Evolutionary conservation across 495 filamentous ascomycete species (phyloP).

Genomic region (Massariosphaeria phaeospora): DNA sequence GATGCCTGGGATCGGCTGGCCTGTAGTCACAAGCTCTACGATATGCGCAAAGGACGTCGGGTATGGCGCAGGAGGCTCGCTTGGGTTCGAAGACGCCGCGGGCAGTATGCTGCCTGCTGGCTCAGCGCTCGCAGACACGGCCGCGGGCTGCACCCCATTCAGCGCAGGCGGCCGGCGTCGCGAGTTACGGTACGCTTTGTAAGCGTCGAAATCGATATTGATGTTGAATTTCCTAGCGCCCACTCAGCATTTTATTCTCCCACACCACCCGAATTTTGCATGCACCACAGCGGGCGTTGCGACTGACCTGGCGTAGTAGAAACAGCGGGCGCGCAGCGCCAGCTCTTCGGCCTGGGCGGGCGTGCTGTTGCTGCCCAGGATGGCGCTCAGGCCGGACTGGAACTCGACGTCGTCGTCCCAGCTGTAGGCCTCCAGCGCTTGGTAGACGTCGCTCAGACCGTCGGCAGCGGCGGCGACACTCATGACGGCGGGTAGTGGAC

Average conservation of each 20-base stretch:
- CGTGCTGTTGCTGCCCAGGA: constrained; percentile 43
- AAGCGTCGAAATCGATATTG: constrained; percentile 41
- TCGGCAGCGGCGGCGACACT: constrained; percentile 1
- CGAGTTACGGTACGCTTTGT: constrained; percentile 38
- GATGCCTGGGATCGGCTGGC: constrained; percentile 83
- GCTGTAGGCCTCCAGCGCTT: constrained; percentile 48
- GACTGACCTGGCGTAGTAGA: constrained; percentile 41
- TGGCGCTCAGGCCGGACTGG: constrained; percentile 45
- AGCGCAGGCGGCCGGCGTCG: neutral
- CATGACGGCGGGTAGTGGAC: constrained; percentile 2
- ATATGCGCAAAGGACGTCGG: constrained; percentile 85
- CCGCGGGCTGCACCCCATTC: constrained; percentile 1
- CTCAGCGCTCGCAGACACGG: neutral
- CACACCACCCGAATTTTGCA: neutral
- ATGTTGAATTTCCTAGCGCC: constrained; percentile 38
- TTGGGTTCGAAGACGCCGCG: constrained; percentile 3
- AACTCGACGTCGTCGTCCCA: constrained; percentile 55
- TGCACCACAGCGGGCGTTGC: no score
- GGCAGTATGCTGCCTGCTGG: constrained; percentile 11
- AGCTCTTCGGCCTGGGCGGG: constrained; percentile 44
- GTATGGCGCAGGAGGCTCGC: constrained; percentile 51
- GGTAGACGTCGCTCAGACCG: constrained; percentile 35
- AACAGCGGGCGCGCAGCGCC: constrained; percentile 46
- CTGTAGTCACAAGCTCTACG: constrained; percentile 78
- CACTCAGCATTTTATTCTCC: neutral